A percentile compares a stretch with the other conserved stretches of the same genome.
phyloP scores from a whole-genome alignment of 2,329 filamentous ascomycete species.

The Leptographium radiaticola region DNA sequence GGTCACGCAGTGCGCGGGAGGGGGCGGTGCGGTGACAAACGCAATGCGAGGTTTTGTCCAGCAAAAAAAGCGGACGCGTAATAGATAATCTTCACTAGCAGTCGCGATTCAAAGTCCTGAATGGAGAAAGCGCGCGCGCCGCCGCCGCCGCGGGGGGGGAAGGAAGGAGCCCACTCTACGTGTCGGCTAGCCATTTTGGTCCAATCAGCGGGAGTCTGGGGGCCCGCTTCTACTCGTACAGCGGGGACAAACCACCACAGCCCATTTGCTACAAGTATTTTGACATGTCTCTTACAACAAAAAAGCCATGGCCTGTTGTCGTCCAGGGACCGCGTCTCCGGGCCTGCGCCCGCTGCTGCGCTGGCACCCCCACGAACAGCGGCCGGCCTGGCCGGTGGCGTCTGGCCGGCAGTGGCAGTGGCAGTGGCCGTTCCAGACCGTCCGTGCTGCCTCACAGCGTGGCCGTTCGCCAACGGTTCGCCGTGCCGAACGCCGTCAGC shows the following conservation, averaged over 20 bases:
- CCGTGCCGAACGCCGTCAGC: not conserved
- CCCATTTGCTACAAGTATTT: not conserved
- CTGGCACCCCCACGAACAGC: not conserved
- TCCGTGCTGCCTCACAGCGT: not conserved
- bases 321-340: not conserved
- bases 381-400: not conserved
- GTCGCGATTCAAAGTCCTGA: too few relatives aligned
- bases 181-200: not conserved
- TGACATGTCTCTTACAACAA: not conserved
- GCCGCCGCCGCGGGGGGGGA: too few relatives aligned
- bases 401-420: not conserved
- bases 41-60: not conserved
- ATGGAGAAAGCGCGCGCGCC: not conserved
- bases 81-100: not conserved
- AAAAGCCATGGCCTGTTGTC: not conserved
- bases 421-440: not conserved
- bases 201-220: not conserved
- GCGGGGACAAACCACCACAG: not conserved
- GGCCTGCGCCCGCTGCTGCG: not conserved
- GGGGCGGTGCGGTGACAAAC: not conserved
- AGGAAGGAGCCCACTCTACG: not conserved
- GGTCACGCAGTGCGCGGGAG: not conserved
- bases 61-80: not conserved
- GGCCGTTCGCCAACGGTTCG: not conserved
- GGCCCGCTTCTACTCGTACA: not conserved